Conservation (phyloP, 208 protist genomes). For the Acanthamoeba comandoni region DNA sequence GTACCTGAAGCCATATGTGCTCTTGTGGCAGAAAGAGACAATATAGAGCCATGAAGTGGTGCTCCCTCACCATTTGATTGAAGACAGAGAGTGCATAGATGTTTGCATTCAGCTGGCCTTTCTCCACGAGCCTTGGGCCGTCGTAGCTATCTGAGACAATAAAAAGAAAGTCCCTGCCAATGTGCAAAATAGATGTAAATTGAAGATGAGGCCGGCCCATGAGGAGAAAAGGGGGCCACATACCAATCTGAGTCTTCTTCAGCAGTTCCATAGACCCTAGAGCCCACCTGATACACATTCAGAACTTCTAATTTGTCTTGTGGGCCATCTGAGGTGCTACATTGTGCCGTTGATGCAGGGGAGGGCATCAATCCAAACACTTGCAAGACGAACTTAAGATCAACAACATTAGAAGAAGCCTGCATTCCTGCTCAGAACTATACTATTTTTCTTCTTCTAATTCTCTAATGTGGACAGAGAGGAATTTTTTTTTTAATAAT, state of each 20-base stretch:
- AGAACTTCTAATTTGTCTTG: conserved; percentile 6
- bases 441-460: no score
- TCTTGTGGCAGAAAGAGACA: conserved; percentile 44
- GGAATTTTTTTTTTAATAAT: no score
- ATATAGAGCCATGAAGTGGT: conserved; percentile 58
- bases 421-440: no score
- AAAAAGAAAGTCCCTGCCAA: conserved; percentile 42
- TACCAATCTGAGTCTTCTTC: conserved; percentile 48
- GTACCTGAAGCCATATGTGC: conserved; percentile 44
- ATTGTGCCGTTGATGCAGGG: no score
- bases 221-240: not conserved
- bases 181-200: not conserved
- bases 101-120: conserved; percentile 46
- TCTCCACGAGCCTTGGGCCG: conserved; percentile 29
- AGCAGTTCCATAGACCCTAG: conserved; percentile 27
- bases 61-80: conserved; percentile 26
- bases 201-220: not conserved
- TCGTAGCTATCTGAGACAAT: conserved; percentile 7
- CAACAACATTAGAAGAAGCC: no score
- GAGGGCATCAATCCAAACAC: no score
- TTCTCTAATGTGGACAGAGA: no score
- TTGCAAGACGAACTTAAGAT: no score
- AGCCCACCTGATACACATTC: conserved; percentile 68
- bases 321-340: no score
- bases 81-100: conserved; percentile 44